Conservation (phyloP, 345 rosid genomes). For the Gossypium rotundifolium region DNA sequence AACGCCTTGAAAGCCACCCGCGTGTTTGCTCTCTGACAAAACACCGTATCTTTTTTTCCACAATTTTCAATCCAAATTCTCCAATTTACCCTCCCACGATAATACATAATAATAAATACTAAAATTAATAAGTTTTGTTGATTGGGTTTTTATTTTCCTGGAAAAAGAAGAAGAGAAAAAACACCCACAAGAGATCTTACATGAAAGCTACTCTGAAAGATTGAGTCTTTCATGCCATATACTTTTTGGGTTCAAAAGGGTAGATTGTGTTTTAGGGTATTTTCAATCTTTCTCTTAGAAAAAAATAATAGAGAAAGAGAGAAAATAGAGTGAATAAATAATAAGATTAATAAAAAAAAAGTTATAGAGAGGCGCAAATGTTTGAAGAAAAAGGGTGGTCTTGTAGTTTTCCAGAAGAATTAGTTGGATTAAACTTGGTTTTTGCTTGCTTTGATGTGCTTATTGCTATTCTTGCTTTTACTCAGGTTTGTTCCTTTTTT, state of each 20-base stretch:
- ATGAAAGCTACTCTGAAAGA: constrained; percentile 28
- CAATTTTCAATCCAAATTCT: not conserved
- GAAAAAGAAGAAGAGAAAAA: not conserved
- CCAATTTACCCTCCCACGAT: not conserved
- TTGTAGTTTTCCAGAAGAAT: constrained; percentile 27
- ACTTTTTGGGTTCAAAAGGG: not conserved
- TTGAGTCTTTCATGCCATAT: constrained; percentile 14
- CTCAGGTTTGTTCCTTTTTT: constrained; percentile 34
- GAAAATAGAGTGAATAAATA: not conserved
- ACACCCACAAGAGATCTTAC: constrained; percentile 22
- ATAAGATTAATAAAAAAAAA: not conserved
- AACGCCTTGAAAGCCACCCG: not conserved
- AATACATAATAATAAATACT: not conserved
- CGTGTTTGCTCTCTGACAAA: not conserved
- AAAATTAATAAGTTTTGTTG: not conserved
- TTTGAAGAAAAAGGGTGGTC: constrained; percentile 21
- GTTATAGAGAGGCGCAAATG: constrained; percentile 12
- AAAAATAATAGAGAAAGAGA: constrained; percentile 1
- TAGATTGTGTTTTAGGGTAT: constrained; percentile 5
- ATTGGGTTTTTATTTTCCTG: not conserved
- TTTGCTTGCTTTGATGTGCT: constrained; percentile 39
- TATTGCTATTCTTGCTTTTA: constrained; percentile 38
- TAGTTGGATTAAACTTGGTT: constrained; percentile 33
- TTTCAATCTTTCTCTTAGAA: constrained; percentile 2
- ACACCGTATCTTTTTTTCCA: not conserved